Evolutionary conservation across 805 yeast species (phyloP).

Genomic region (Pichia phayaonensis): DNA sequence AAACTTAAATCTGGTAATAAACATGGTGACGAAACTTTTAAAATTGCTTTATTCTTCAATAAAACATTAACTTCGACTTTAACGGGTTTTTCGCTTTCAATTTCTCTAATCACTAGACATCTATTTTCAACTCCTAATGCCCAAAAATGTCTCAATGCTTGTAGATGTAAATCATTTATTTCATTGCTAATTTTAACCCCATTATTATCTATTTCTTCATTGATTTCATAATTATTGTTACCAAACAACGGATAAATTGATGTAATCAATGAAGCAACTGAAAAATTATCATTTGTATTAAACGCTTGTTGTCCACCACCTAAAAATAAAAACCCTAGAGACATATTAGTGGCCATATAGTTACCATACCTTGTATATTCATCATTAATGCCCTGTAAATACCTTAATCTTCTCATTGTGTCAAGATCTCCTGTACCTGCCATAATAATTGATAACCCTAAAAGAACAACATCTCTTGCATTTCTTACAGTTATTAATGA

Average conservation of each 20-base stretch:
- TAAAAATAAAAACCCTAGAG: constrained; percentile 79
- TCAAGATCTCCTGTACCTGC: constrained; percentile 89
- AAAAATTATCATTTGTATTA: constrained; percentile 45
- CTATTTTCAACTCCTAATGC: constrained; percentile 73
- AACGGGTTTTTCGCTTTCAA: constrained; percentile 49
- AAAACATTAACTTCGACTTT: constrained; percentile 33
- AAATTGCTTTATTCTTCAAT: constrained; percentile 31
- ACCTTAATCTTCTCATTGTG: constrained; percentile 63
- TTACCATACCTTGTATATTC: constrained; percentile 48
- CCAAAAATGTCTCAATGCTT: constrained; percentile 89
- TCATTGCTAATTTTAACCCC: constrained; percentile 19
- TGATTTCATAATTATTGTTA: constrained; percentile 20
- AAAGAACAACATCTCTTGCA: constrained; percentile 49
- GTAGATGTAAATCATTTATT: constrained; percentile 50
- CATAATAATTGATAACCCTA: constrained; percentile 68
- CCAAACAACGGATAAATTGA: constrained; percentile 76
- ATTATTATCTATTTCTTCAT: neutral
- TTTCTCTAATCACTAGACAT: constrained; percentile 72
- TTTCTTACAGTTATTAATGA: constrained; percentile 46
- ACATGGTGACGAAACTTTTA: constrained; percentile 49
- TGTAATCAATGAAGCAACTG: constrained; percentile 61
- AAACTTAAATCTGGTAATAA: constrained; percentile 52
- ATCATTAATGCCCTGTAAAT: constrained; percentile 51
- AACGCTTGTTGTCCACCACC: constrained; percentile 93
- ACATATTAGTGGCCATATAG: constrained; percentile 70